Base-by-base conservation (phyloP, 768 basidiomycete genomes). In the Psilocybe cubensis region DNA sequence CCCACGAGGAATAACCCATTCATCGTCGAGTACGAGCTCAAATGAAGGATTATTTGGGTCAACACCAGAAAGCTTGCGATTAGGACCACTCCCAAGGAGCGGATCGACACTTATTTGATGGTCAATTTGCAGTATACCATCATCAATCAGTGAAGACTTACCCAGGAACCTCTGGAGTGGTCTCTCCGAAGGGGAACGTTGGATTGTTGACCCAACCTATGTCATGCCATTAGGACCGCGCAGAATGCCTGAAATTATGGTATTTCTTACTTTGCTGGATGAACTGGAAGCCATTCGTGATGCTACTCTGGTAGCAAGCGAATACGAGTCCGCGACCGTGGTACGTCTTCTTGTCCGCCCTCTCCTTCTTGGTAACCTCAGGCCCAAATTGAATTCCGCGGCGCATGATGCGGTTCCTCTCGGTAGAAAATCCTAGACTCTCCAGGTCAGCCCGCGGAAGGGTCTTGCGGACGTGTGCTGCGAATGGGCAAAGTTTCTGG, bases 291-390 rank as follows among this genome's bases (percentile, higher is more conserved):
- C 75, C 76, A 35, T 69, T 61, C 28, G 58, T 55, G 38, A 81
- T 75, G 61, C 69, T 75, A 55, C 73, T 76, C 55, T 77, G 76
- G 56, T 79, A 79, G 58, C 74, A 68, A 9, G 60, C 65, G 63
- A 82, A 83, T n/a, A 80, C 68, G 10, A 83, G 66, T 18, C 82
- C 80, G 43, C 83, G 79, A n/a, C 70, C 78, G n/a, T 74, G 66
- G 7, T 59, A 40, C 1, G 83, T 83, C 67, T 74, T 76, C 10
- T 71, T 67, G 8, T 63, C 48, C 0, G 49, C 27, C 6, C 58
- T 64, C 60, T 84, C 82, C 1, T 66, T 64, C 2, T 58, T 48
- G 0, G 79, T 77, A 9, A 81, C 70, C 63, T 82, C 81, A 9
- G 82, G 80, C 1, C 83, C 82, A 59, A 79, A 84, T 45, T 78